These are phyloP conservation scores for Penicillium malachiteum DNA, from an alignment of 495 filamentous ascomycete species.

Conservation along the genomic window DNA sequence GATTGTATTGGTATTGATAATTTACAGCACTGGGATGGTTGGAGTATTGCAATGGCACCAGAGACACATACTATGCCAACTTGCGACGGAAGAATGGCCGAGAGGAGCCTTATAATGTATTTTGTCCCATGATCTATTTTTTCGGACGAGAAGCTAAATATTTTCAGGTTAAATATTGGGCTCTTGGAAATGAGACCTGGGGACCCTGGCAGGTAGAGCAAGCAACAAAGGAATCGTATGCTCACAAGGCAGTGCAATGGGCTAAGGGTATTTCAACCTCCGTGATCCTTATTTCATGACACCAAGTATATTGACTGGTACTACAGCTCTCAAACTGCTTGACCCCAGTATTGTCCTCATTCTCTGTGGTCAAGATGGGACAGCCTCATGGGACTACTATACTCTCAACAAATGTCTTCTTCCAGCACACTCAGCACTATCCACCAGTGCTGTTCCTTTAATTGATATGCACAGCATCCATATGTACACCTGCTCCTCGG, in stretches of 20 bases:
- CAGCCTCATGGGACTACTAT: slow-evolving; percentile 68
- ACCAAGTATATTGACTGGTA: slow-evolving; percentile 1
- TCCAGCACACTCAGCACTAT: slow-evolving; percentile 37
- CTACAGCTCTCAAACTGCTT: slow-evolving; percentile 64
- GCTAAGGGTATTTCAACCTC: slow-evolving; percentile 51
- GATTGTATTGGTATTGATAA: not conserved
- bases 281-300: not conserved
- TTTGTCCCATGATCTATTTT: not conserved
- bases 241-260: slow-evolving; percentile 76
- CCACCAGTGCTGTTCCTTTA: slow-evolving; percentile 50
- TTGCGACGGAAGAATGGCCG: slow-evolving; percentile 69
- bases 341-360: slow-evolving; percentile 66
- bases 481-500: slow-evolving; percentile 62
- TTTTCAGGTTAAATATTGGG: slow-evolving; percentile 59
- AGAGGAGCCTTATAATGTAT: slow-evolving; percentile 69
- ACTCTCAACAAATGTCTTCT: slow-evolving; percentile 63
- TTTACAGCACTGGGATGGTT: slow-evolving; percentile 65
- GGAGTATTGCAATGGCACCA: slow-evolving; percentile 75
- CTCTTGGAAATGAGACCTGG: slow-evolving; percentile 71
- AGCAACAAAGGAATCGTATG: slow-evolving; percentile 72
- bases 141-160: not conserved
- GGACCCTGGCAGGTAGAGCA: slow-evolving; percentile 81
- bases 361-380: slow-evolving; percentile 70
- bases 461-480: slow-evolving; percentile 74
- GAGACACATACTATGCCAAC: slow-evolving; percentile 77